Base-by-base conservation (phyloP, 2,329 filamentous ascomycete genomes). In the Exophiala oligosperma region DNA sequence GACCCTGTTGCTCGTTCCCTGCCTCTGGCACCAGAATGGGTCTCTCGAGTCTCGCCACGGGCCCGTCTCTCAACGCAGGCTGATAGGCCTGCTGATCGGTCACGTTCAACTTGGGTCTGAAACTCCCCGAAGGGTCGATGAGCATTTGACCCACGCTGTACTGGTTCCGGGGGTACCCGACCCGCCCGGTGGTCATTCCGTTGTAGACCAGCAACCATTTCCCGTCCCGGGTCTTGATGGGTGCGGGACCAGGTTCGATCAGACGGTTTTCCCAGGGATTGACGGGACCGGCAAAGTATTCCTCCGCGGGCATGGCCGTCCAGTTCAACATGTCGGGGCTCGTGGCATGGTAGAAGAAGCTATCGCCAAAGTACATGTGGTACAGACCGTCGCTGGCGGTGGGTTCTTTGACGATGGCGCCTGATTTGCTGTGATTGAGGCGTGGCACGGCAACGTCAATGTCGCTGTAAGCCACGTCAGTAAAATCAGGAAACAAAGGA, bases 311-410 rank as follows among this genome's bases (percentile, higher is more conserved):
- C 2, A 41, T 29, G n/a, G 54, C 54, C 2, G 54, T 56, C 69
- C 70, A 72, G 57, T 71, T 65, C 24, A 70, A 44, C 37, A 71
- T 58, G 50, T 72, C 70, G 2, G 67, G 61, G 3, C 67, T 68
- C n/a, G 54, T 57, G 8, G 54, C 54, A 28, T 57, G 57, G 56
- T 70, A 70, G 52, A 71, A 58, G 53, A 64, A 68, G 17, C 59
- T 63, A 47, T 73, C 70, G 14, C 70, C 70, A 59, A 67, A 71
- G 48, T 68, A 65, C 68, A 73, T 72, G 37, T 70, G 66, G 58
- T 72, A 72, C 5, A 66, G 49, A 1, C 68, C 69, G 55, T 72
- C 64, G 35, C 8, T 8, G 6, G 67, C 57, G 41, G 67, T 66
- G 29, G 54, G 61, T 51, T 71, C 70, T 17, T 65, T 61, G 17